Base-by-base conservation (phyloP, 768 basidiomycete genomes). In the Boletus subparvulus region DNA sequence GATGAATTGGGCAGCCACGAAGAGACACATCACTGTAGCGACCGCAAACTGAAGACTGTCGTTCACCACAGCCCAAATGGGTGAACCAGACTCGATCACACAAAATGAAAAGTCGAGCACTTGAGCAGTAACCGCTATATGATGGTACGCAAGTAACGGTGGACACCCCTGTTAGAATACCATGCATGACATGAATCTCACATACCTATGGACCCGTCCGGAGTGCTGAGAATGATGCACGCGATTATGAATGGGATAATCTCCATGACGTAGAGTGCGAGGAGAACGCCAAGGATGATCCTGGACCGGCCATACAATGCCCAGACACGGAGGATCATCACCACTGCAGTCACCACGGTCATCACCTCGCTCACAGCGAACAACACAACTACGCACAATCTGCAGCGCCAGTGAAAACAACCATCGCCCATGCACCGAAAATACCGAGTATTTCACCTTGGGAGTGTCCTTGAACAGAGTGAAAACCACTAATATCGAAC, bases 311-410 rank as follows among this genome's bases (percentile, higher is more conserved):
- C 4, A 28, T 63, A 61, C 35, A 63, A 21, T 40, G 47, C 58
- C 53, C 58, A 64, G 21, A 64, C 44, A 35, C 58, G 62, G 11
- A 65, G 51, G 26, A 64, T 53, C 62, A 63, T 63, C 8, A 32
- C 42, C 47, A 63, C 62, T 61, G 11, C 11, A 47, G 17, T 49
- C 26, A 32, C 7, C n/a, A 3, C 3, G 2, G 16, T 50, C 26
- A 30, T 14, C 26, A 6, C 10, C 7, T 24, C 6, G 8, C 19
- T 26, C 11, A 19, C 24, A 14, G 21, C 17, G 24, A 44, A 5
- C 21, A 36, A 42, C n/a, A 30, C 0, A n/a, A 17, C 12, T 17
- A 52, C 62, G 26, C 46, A 56, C 62, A 19, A 13, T 63, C 62
- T 21, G 62, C 58, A 12, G 62, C 26, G 21, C 26, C 40, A 13